Evolutionary conservation across 2,329 filamentous ascomycete species (phyloP), one percentile per base, ranked within the genome.

Genomic region (Colletotrichum sidae): DNA sequence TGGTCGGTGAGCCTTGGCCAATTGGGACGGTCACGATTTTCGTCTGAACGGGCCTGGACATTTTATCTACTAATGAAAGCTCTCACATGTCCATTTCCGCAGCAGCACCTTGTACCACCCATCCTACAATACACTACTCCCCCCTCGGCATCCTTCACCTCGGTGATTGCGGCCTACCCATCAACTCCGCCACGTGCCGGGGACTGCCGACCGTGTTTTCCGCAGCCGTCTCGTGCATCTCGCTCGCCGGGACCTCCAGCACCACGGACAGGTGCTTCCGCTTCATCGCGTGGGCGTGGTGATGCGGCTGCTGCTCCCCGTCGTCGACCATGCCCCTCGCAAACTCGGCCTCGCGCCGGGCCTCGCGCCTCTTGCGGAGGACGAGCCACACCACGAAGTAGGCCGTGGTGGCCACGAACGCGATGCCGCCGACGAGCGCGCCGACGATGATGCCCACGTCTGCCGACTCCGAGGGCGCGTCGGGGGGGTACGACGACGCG

Each of bases 321-420:
- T 33, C n/a, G 6, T 15, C 54, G 44, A 8, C 6, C 25, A n/a
- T 12, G 39, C 33, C n/a, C n/a, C 44, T 46, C 12, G 35, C 7
- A 44, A 33, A 10, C 15, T n/a, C 0, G 15, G n/a, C 12, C 25
- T 25, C 8, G 33, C 54, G 2, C 34, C 34, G 35, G 33, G 0
- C 10, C 38, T 39, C 33, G 10, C 55, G 45, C 55, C 25, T 57
- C 25, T 25, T 38, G n/a, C 45, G 37, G 17, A 57, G 44, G 9
- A 57, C 17, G 15, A 57, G 35, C 55, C 55, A 57, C 4, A 49
- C 55, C 3, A 57, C 42, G 37, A 57, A 34, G 35, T 45, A 57
- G 35, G 49, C 55, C 35, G 55, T 37, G 13, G 33, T 41, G 35
- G 55, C 55, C 8, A 57, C 12, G 11, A 57, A 34, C 9, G 55